Evolutionary conservation across 305 asterid genomes (phyloP).

Genomic region (Coffea humblotiana): DNA sequence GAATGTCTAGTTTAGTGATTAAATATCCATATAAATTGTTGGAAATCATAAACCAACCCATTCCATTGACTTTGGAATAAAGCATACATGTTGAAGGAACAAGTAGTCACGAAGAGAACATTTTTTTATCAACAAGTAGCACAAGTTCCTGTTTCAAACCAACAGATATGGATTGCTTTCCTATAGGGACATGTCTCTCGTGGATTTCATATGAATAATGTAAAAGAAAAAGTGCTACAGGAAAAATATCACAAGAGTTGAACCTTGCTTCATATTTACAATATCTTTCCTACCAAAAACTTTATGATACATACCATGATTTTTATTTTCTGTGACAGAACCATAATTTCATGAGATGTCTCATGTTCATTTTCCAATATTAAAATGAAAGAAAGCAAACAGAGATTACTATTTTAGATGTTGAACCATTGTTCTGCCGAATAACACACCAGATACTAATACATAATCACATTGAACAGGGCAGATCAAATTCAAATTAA

Average conservation of each 20-base stretch:
- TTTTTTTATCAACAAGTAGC: neutral
- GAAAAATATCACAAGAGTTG: neutral
- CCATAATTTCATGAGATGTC: neutral
- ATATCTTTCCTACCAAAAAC: neutral
- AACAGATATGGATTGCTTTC: neutral
- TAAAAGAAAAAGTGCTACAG: neutral
- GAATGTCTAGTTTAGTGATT: neutral
- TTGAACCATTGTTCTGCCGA: neutral
- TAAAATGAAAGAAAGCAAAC: neutral
- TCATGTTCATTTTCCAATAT: neutral
- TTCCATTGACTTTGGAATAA: neutral
- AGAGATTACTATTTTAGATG: neutral
- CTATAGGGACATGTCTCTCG: no score
- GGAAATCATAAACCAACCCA: neutral
- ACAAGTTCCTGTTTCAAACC: neutral
- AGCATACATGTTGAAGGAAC: neutral
- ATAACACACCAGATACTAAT: neutral
- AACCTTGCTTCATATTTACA: neutral
- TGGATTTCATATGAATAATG: neutral
- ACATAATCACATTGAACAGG: neutral
- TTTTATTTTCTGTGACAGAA: neutral
- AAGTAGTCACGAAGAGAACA: neutral
- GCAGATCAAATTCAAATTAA: neutral
- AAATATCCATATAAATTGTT: neutral
- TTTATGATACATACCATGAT: neutral